phyloP scores from a whole-genome alignment of 1,139 yeast genomes.

The Cylindricascospora bacillispora region DNA sequence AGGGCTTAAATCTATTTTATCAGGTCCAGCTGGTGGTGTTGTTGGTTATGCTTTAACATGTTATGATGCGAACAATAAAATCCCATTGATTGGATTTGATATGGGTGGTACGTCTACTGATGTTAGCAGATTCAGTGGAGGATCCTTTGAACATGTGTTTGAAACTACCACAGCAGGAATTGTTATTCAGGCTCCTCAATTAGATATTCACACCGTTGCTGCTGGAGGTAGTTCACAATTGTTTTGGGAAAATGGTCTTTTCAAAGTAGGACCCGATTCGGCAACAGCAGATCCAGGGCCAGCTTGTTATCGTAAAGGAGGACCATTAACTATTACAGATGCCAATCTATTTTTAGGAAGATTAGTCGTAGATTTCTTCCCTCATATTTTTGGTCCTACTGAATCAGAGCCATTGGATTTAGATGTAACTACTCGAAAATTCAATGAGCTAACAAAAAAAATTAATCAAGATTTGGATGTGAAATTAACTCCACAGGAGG shows the following conservation, averaged over 20 bases:
- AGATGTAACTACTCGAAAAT: constrained; percentile 29
- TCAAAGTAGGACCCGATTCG: constrained; percentile 47
- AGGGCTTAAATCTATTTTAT: constrained; percentile 40
- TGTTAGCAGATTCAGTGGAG: constrained; percentile 36
- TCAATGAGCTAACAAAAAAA: constrained; percentile 29
- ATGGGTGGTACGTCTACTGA: constrained; percentile 57
- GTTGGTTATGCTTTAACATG: constrained; percentile 45
- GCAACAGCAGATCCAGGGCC: constrained; percentile 57
- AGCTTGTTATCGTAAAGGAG: constrained; percentile 45
- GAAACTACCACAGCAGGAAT: constrained; percentile 47
- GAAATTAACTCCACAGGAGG: constrained; percentile 32
- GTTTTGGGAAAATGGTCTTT: constrained; percentile 40
- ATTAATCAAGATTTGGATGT: constrained; percentile 30
- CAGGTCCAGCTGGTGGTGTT: constrained; percentile 57
- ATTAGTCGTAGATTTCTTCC: constrained; percentile 42
- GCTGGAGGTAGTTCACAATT: constrained; percentile 51
- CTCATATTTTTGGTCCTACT: constrained; percentile 46
- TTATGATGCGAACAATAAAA: constrained; percentile 30
- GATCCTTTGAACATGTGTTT: constrained; percentile 40
- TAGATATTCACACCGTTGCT: constrained; percentile 47
- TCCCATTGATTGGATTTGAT: constrained; percentile 44
- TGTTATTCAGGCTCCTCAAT: constrained; percentile 43
- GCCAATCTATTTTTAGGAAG: constrained; percentile 44
- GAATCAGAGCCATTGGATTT: constrained; percentile 40
- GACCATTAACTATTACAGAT: constrained; percentile 48